Evolutionary conservation across 2,329 filamentous ascomycete species (phyloP).

Genomic region (Fragosphaeria purpurea): DNA sequence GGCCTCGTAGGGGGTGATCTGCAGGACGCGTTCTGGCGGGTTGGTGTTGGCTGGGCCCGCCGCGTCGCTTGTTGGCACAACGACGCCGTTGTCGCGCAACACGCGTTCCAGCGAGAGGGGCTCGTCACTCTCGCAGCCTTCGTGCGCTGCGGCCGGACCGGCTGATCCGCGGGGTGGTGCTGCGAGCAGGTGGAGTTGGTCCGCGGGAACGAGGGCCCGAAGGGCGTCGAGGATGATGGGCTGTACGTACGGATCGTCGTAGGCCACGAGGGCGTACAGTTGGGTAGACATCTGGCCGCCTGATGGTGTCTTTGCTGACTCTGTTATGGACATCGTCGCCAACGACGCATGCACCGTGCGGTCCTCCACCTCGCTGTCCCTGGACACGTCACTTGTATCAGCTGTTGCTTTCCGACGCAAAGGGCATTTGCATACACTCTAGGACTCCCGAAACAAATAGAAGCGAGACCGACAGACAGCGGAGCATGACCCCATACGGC

Average conservation of each 20-base stretch:
- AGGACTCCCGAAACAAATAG: too few relatives aligned
- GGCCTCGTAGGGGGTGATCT: slow-evolving; percentile 78
- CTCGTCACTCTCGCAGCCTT: slow-evolving; percentile 13
- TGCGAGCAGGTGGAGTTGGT: slow-evolving; percentile 36
- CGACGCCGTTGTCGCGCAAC: slow-evolving; percentile 20
- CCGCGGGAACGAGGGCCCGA: slow-evolving; percentile 45
- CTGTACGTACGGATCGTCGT: slow-evolving; percentile 83
- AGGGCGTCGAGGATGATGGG: slow-evolving; percentile 72
- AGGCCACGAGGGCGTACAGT: slow-evolving; percentile 67
- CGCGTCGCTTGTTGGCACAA: background rate
- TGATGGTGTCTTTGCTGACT: background rate
- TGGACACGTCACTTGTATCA: too few relatives aligned
- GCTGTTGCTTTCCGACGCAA: too few relatives aligned
- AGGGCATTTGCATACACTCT: too few relatives aligned
- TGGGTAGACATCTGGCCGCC: slow-evolving; percentile 17
- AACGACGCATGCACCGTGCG: background rate
- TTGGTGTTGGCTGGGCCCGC: slow-evolving; percentile 10
- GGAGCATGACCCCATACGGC: background rate
- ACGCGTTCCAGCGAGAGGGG: slow-evolving; percentile 26
- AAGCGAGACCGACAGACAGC: background rate
- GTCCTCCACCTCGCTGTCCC: too few relatives aligned
- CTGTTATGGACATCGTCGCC: background rate
- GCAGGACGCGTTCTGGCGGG: slow-evolving; percentile 40
- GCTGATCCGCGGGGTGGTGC: background rate
- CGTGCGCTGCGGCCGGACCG: background rate